Conservation (phyloP, 2,329 filamentous ascomycete species). For the Colletotrichum siamense region DNA sequence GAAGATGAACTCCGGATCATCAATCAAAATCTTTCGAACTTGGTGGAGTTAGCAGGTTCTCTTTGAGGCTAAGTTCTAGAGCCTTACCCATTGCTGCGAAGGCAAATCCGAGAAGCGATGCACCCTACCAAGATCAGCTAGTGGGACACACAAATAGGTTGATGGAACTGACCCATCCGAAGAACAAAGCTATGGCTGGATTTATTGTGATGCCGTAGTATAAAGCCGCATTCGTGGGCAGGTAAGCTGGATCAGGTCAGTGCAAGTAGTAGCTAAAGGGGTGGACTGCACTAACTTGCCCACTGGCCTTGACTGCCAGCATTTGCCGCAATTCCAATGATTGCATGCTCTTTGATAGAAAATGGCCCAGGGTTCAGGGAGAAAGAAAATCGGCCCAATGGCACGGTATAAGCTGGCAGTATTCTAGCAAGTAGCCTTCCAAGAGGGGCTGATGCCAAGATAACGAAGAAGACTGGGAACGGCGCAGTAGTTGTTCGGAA, state of each 20-base stretch:
- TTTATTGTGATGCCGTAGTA: slow-evolving; percentile 60
- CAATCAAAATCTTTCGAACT: slow-evolving; percentile 57
- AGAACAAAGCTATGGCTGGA: slow-evolving; percentile 60
- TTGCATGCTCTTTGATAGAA: slow-evolving; percentile 63
- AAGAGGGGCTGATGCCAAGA: slow-evolving; percentile 61
- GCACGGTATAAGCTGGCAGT: slow-evolving; percentile 52
- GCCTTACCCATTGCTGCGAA: slow-evolving; percentile 58
- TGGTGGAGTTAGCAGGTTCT: neutral
- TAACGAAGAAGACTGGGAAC: slow-evolving; percentile 68
- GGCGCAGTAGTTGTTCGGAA: slow-evolving; percentile 63
- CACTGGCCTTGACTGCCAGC: slow-evolving; percentile 18
- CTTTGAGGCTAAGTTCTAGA: neutral
- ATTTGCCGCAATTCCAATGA: slow-evolving; percentile 58
- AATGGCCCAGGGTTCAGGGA: slow-evolving; percentile 62
- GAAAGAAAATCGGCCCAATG: slow-evolving; percentile 54
- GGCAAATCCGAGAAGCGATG: slow-evolving; percentile 26
- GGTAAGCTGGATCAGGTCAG: neutral
- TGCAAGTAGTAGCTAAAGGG: rapidly evolving
- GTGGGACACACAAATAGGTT: slow-evolving; percentile 44
- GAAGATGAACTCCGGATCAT: slow-evolving; percentile 54
- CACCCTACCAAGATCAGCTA: neutral
- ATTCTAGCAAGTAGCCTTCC: slow-evolving; percentile 57
- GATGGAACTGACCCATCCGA: slow-evolving; percentile 64
- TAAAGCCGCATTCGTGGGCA: slow-evolving; percentile 51
- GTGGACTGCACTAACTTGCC: neutral